Conservation (phyloP, 768 basidiomycete genomes). For the Boletus vermiculosoides region DNA sequence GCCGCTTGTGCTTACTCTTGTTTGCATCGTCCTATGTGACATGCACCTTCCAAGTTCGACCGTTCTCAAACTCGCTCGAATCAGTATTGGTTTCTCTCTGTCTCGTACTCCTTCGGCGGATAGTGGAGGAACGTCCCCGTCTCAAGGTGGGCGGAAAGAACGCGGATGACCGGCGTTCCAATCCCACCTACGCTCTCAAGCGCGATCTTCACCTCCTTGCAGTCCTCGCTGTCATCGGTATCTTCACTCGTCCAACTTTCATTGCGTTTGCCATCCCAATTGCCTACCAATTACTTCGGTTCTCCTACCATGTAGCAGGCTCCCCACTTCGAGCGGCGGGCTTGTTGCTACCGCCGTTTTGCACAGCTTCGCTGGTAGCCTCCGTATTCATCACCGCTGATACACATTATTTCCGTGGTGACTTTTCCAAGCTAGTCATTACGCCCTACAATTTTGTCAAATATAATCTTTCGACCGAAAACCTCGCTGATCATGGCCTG, state of each 20-base stretch:
- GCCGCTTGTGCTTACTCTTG: conserved; percentile 26
- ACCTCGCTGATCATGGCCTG: conserved; percentile 39
- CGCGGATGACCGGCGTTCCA: neutral
- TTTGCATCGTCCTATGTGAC: conserved; percentile 38
- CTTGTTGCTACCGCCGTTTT: conserved; percentile 21
- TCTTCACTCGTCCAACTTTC: conserved; percentile 39
- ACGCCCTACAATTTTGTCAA: conserved; percentile 40
- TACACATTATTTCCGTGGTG: conserved; percentile 34
- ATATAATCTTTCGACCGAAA: conserved; percentile 37
- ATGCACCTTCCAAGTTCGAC: conserved; percentile 38
- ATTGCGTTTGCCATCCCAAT: conserved; percentile 34
- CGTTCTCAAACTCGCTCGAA: conserved; percentile 41
- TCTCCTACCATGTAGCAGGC: conserved; percentile 7
- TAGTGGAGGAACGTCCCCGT: conserved; percentile 7
- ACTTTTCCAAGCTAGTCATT: conserved; percentile 20
- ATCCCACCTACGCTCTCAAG: neutral
- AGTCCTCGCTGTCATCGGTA: conserved; percentile 28
- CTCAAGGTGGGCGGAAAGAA: conserved; percentile 1
- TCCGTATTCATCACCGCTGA: conserved; percentile 28
- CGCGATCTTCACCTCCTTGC: conserved; percentile 28
- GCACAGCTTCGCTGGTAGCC: conserved; percentile 17
- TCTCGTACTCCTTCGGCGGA: conserved; percentile 24
- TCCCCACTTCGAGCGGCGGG: conserved; percentile 8
- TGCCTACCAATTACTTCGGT: conserved; percentile 24
- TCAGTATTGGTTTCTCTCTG: conserved; percentile 31